These are phyloP conservation scores for Cichorium intybus DNA, from an alignment of 140 eudicot genomes.

Conservation along the genomic window DNA sequence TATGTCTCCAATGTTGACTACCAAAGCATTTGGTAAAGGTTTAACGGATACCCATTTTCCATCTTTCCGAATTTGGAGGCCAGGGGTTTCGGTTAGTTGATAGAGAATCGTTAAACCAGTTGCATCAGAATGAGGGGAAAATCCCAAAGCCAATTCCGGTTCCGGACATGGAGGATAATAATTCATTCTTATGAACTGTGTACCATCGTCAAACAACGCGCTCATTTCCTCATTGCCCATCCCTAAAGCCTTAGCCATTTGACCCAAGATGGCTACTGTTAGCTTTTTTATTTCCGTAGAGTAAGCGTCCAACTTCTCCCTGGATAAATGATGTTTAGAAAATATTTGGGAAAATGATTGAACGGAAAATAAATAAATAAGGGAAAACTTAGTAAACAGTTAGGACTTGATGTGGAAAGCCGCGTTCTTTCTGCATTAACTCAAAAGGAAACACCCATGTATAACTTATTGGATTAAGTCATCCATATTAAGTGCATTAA, in stretches of 20 bases:
- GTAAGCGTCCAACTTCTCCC: slow-evolving; percentile 59
- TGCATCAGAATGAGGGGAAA: slow-evolving; percentile 74
- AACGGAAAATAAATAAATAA: no score
- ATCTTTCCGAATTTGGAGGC: slow-evolving; percentile 67
- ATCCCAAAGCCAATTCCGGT: slow-evolving; percentile 62
- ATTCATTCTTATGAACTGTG: slow-evolving; percentile 69
- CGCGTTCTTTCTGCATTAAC: no score
- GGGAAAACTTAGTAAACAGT: no score
- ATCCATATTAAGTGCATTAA: no score
- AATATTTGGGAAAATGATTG: no score
- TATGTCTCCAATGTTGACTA: no score
- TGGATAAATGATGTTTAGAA: no score
- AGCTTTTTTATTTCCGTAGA: slow-evolving; percentile 44
- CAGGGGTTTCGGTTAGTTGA: slow-evolving; percentile 56
- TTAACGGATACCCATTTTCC: slow-evolving; percentile 62
- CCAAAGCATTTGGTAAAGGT: slow-evolving; percentile 54
- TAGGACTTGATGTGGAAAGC: no score
- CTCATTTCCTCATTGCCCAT: slow-evolving; percentile 44
- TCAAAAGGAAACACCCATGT: no score
- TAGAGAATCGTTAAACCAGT: slow-evolving; percentile 61
- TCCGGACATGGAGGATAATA: slow-evolving; percentile 81
- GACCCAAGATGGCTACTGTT: slow-evolving; percentile 40
- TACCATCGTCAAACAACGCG: slow-evolving; percentile 45
- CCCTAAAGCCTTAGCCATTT: slow-evolving; percentile 57
- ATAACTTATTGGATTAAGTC: no score